Conservation (phyloP, 2,329 filamentous ascomycete genomes). For the Cryphonectria carpinicola region DNA sequence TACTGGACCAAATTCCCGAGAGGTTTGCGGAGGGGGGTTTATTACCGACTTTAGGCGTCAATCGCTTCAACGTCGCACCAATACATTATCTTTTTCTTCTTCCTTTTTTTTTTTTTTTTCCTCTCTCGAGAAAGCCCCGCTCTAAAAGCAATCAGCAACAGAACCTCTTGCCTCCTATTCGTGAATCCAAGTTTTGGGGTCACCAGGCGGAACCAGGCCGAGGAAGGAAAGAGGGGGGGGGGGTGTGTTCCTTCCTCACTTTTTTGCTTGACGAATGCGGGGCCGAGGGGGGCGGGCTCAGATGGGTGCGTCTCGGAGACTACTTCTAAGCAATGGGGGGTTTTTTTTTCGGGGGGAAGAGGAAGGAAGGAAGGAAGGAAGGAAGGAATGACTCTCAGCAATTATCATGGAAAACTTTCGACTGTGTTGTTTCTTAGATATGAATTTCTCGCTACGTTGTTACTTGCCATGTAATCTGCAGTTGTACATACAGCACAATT, state of each 20-base stretch:
- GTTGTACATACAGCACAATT: too few relatives aligned
- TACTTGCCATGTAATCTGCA: background rate
- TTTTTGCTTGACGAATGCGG: background rate
- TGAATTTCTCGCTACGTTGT: background rate
- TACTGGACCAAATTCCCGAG: background rate
- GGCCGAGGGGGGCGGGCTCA: background rate
- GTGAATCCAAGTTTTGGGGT: background rate
- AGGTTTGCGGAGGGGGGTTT: background rate
- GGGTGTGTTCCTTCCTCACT: background rate
- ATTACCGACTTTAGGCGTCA: background rate
- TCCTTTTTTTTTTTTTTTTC: background rate
- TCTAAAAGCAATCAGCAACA: background rate
- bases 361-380: too few relatives aligned
- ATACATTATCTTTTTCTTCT: background rate
- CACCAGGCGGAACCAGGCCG: constrained; percentile 1
- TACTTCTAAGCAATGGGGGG: background rate
- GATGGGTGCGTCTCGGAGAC: background rate
- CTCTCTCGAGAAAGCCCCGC: background rate
- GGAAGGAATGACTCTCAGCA: background rate
- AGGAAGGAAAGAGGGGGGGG: background rate
- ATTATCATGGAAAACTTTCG: background rate
- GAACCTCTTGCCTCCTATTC: background rate
- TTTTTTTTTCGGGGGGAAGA: too few relatives aligned
- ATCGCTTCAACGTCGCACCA: background rate
- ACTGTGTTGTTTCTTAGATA: too few relatives aligned